Base-by-base conservation (phyloP, 306 rosid species). In the Ceratonia siliqua region DNA sequence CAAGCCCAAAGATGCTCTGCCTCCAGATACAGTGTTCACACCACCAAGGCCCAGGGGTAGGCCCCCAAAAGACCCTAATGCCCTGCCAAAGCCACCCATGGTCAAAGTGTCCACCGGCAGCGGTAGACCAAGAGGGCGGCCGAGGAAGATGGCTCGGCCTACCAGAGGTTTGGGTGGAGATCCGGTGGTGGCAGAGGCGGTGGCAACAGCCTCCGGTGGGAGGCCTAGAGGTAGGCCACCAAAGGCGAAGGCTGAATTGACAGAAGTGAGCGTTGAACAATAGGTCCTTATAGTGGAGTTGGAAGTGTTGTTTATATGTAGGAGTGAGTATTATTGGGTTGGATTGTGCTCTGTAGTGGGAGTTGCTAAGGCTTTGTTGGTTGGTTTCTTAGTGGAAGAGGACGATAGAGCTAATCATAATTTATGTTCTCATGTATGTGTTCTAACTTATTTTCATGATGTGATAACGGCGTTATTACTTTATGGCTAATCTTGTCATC, bases 221-320 rank as follows among this genome's bases (percentile, higher is more conserved):
- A 79, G 70, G 83, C 87, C 85, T 0, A 77, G 87, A 67, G 88
- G 91, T 28, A 74, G 91, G 52, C 91, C 91, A 61, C 89, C 85
- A 5, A 85, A 87, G 87, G 81, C 39, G 81, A 87, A 84, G 78
- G 21, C 72, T 68, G 12, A 74, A 33, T 68, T 78, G 70, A 61
- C 73, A 36, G 87, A 78, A 78, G 82, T 80, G 57, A 82, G 85
- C 50, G 82, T 82, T 77, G 65, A 78, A 68, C 62, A 80, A 39
- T 82, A 59, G 38, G 21, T 27, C 9, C 27, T 50, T 54, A 22
- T 3, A 21, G 32, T 22, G 32, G 14, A 6, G 5, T 12, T 5
- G n/a, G 54, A 3, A 15, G 54, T 43, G 5, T 2, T 14, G 17
- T 8, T 38, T 6, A 6, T 8, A 1, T 14, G 12, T 50, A 20